Percentiles rank a stretch among this genome's conserved stretches.
Evolutionary conservation across 2,329 filamentous ascomycete species (phyloP).

Genomic region (Rutstroemia sp.): DNA sequence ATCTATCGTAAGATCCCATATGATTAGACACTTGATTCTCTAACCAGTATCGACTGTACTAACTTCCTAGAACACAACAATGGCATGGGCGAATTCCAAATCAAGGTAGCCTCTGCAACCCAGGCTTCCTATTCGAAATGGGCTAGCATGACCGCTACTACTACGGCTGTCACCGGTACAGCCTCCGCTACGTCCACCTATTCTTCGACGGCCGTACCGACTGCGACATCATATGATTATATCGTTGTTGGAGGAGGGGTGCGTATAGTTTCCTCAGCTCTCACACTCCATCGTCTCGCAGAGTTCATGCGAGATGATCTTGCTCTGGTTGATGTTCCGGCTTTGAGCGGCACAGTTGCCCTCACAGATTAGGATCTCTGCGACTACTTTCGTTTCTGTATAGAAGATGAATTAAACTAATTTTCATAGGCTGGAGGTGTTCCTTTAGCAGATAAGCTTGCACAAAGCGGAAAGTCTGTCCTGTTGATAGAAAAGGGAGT

Average conservation of each 20-base stretch:
- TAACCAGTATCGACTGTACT: neutral
- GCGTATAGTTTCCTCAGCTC: neutral
- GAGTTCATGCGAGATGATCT: neutral
- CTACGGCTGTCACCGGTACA: slow-evolving; percentile 27
- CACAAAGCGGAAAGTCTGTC: slow-evolving; percentile 56
- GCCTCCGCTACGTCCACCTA: slow-evolving; percentile 38
- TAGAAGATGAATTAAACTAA: neutral
- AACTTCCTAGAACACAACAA: slow-evolving; percentile 41
- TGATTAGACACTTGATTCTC: neutral
- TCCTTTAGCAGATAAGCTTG: slow-evolving; percentile 50
- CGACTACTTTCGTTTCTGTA: neutral
- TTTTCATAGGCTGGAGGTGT: slow-evolving; percentile 37
- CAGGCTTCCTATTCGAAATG: slow-evolving; percentile 32
- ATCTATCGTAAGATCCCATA: slow-evolving; percentile 3
- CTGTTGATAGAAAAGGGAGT: slow-evolving; percentile 56
- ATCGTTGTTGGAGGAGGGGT: slow-evolving; percentile 46
- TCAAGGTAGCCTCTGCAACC: slow-evolving; percentile 36
- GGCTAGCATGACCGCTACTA: slow-evolving; percentile 24
- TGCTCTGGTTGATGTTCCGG: too few species aligned
- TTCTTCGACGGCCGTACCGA: slow-evolving; percentile 39
- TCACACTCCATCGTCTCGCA: neutral
- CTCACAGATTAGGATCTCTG: too few species aligned
- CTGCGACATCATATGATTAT: slow-evolving; percentile 43
- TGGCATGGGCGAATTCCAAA: slow-evolving; percentile 44
- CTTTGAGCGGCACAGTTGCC: too few species aligned